These are phyloP conservation scores for Mycena maculata DNA, from an alignment of 768 basidiomycete genomes.

Conservation along the genomic window DNA sequence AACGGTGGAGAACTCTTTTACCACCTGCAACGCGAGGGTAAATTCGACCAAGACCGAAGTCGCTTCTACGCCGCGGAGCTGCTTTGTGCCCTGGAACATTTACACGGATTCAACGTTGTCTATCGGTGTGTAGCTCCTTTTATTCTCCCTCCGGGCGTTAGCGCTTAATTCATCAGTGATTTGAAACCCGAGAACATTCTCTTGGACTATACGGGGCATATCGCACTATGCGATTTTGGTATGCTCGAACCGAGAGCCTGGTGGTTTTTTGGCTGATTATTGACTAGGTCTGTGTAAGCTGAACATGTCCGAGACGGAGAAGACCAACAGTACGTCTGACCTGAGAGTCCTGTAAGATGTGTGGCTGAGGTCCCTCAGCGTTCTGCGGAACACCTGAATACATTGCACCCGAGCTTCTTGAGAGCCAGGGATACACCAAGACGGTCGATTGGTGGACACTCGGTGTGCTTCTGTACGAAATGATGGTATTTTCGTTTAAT, in stretches of 20 bases:
- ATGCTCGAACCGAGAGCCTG: constrained; percentile 21
- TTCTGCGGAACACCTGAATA: constrained; percentile 99
- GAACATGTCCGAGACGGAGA: constrained; percentile 98
- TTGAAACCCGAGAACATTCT: constrained; percentile 99
- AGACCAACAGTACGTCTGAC: constrained; percentile 85
- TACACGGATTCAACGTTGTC: constrained; percentile 98
- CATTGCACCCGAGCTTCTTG: constrained; percentile 96
- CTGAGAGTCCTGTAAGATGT: background rate
- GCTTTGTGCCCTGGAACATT: constrained; percentile 92
- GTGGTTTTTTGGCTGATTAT: background rate
- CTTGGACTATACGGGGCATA: constrained; percentile 97
- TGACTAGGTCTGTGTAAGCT: constrained; percentile 83
- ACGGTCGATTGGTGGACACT: constrained; percentile 99
- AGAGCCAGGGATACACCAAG: constrained; percentile 96
- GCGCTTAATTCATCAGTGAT: constrained; percentile 66
- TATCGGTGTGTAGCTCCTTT: constrained; percentile 74
- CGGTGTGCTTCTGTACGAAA: constrained; percentile 95
- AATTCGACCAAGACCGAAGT: constrained; percentile 93
- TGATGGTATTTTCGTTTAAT: constrained; percentile 74
- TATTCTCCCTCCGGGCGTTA: constrained; percentile 1
- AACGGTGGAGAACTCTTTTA: constrained; percentile 99
- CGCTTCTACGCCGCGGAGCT: constrained; percentile 99
- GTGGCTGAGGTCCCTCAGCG: constrained; percentile 56
- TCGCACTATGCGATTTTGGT: constrained; percentile 98
- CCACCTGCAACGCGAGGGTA: constrained; percentile 95